phyloP scores from a whole-genome alignment of 192 early-diverging fungal genomes.

The Rhizophagus prolifer region DNA sequence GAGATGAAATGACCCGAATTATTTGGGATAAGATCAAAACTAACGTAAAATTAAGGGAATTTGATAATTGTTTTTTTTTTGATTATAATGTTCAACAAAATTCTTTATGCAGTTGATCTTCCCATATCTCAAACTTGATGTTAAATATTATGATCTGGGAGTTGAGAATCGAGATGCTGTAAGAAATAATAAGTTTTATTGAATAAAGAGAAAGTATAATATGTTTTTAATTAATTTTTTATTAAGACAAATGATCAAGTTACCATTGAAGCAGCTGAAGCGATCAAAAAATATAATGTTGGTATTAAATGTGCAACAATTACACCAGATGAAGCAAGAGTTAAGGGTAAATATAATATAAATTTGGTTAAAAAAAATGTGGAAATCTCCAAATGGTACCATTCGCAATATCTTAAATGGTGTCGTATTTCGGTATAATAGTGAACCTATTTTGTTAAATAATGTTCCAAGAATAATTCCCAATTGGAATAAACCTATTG shows the following conservation, averaged over 20 bases:
- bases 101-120: slow-evolving; percentile 63
- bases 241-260: slow-evolving; percentile 65
- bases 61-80: neutral
- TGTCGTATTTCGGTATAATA: slow-evolving; percentile 76
- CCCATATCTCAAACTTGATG: slow-evolving; percentile 85
- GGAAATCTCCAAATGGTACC: slow-evolving; percentile 95
- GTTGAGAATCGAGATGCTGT: slow-evolving; percentile 89
- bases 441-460: slow-evolving; percentile 93
- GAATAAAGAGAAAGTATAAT: slow-evolving; percentile 10
- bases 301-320: slow-evolving; percentile 99
- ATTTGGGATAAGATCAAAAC: slow-evolving; percentile 94
- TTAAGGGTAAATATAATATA: slow-evolving; percentile 48
- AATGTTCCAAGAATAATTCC: slow-evolving; percentile 92
- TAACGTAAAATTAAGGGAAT: slow-evolving; percentile 40
- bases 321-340: slow-evolving; percentile 94
- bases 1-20: slow-evolving; percentile 99
- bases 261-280: slow-evolving; percentile 91
- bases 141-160: slow-evolving; percentile 98
- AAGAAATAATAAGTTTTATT: neutral
- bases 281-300: slow-evolving; percentile 96
- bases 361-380: slow-evolving; percentile 82
- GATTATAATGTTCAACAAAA: neutral
- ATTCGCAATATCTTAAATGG: slow-evolving; percentile 96
- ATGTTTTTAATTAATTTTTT: neutral
- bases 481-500: slow-evolving; percentile 90